These are phyloP conservation scores for Neopestalotiopsis rosae DNA, from an alignment of 2,329 filamentous ascomycete species.

Conservation along the genomic window DNA sequence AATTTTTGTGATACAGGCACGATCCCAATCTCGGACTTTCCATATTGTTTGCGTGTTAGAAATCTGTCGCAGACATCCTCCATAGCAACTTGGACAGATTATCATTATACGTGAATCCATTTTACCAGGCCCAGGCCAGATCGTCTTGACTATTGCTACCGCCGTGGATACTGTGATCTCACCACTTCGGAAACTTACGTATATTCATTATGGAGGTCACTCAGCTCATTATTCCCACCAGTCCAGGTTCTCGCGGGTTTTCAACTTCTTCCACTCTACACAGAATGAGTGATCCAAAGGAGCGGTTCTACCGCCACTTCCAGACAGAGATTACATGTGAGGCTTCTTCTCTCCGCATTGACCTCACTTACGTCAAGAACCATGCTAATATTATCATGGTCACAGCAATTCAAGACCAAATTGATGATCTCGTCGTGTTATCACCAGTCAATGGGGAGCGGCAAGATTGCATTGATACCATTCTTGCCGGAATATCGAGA, in stretches of 20 bases:
- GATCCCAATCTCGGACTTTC: not conserved
- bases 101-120: not conserved
- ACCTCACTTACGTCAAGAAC: not conserved
- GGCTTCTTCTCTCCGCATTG: constrained; percentile 24
- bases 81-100: not conserved
- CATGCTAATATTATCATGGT: not conserved
- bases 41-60: constrained; percentile 1
- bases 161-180: not conserved
- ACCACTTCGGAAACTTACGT: not conserved
- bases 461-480: constrained; percentile 79
- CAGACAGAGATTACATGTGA: constrained; percentile 75
- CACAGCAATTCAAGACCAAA: constrained; percentile 77
- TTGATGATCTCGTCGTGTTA: constrained; percentile 69
- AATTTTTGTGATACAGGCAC: not conserved
- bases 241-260: not conserved
- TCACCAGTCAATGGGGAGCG: constrained; percentile 74
- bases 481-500: constrained; percentile 78
- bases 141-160: not conserved
- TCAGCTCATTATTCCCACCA: constrained; percentile 15
- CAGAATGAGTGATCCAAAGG: constrained; percentile 62
- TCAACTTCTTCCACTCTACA: not conserved
- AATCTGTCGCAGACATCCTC: not conserved
- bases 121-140: not conserved
- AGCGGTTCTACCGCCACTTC: constrained; percentile 86
- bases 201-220: constrained; percentile 15